Base-by-base conservation (phyloP, 1,284 basidiomycete genomes). In the Rhodotorula sp. region DNA sequence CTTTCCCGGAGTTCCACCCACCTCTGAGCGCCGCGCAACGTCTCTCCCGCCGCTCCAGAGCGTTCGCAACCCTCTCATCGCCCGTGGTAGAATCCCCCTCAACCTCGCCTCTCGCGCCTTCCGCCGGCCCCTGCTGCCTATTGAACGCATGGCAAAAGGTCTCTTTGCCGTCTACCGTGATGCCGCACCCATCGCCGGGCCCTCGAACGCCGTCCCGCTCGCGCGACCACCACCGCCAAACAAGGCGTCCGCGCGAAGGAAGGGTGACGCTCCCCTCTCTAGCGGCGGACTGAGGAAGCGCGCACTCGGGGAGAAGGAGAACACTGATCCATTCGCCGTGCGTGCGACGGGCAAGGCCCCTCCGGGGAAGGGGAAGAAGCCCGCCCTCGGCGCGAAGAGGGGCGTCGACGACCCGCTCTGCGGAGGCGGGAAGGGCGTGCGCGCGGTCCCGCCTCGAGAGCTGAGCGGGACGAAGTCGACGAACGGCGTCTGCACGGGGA, bases 161-260 rank as follows among this genome's bases (percentile, higher is more conserved):
- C 59, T 73, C 29, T 73, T 73, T n/a, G 60, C 72, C 46, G 72
- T 73, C 37, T 73, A 70, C 39, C 55, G 66, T 15, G 72, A 73
- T 66, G n/a, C 29, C 10, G 4, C 58, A 36, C 37, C 10, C 29
- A 25, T 15, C 19, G 19, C 34, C 15, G 10, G 9, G 4, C 46
- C 66, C 27, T n/a, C 55, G 9, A 2, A 50, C 51, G 17, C 41
- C 17, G 27, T 59, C 25, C 27, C 7, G 21, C 59, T 59, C 27
- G 2, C 59, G 1, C 21, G 6, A 3, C 22, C 29, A 34, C 21
- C 21, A 13, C 5, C 15, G 13, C 36, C 66, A 62, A 63, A 59
- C 60, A 66, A 66, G 62, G 50, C 64, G 17, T 32, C 36, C 29
- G 32, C 61, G 39, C 56, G 66, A 5, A 41, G 62, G 22, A 46